A percentile compares a stretch with the other conserved stretches of the same genome.
Conservation (phyloP, 1,284 basidiomycete species). For the Cutaneotrichosporon sp. region DNA sequence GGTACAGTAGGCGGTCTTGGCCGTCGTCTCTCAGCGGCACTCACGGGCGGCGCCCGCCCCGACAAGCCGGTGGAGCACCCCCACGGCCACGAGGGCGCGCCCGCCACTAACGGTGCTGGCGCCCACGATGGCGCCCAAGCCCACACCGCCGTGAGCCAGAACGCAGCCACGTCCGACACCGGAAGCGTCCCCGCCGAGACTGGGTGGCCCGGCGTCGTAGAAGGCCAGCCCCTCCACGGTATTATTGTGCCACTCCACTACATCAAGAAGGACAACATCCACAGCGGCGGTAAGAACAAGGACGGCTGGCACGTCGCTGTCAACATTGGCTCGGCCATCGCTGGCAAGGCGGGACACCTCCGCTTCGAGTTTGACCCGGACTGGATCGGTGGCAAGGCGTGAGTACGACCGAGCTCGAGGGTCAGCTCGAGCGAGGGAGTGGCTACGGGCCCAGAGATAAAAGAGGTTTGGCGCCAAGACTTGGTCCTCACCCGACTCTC, state of each 20-base stretch:
- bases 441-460: no score
- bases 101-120: not conserved
- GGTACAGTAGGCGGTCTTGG: constrained; percentile 33
- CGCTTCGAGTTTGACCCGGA: constrained; percentile 44
- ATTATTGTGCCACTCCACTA: constrained; percentile 27
- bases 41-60: not conserved
- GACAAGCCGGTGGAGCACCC: not conserved
- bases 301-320: constrained; percentile 4
- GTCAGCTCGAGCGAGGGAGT: no score
- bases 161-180: constrained; percentile 26
- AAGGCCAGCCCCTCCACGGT: constrained; percentile 29
- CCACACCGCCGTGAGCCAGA: constrained; percentile 18
- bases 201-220: constrained; percentile 37
- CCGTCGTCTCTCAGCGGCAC: constrained; percentile 17
- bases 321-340: constrained; percentile 6
- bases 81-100: not conserved
- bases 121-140: constrained; percentile 8
- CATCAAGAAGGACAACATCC: constrained; percentile 27
- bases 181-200: constrained; percentile 26
- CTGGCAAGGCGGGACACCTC: constrained; percentile 32
- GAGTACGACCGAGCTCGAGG: constrained; percentile 15
- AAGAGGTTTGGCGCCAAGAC: no score
- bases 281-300: constrained; percentile 1
- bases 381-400: constrained; percentile 45
- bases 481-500: no score